phyloP scores from a whole-genome alignment of 441 rosid species.

The Corymbia calophylla region DNA sequence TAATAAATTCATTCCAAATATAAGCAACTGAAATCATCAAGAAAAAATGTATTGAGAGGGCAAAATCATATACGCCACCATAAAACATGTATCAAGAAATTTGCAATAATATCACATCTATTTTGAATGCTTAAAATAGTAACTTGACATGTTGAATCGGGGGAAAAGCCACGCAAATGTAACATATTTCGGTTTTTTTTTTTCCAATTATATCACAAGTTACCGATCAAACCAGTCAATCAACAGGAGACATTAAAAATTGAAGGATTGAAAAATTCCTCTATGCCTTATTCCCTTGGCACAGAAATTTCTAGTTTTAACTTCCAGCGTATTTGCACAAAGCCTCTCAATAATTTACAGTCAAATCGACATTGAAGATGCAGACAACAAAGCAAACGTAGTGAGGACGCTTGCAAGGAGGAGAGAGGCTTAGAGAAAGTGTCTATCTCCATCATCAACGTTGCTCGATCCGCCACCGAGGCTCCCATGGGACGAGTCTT shows the following conservation, averaged over 20 bases:
- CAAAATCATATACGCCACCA: too few relatives aligned
- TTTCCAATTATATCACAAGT: background rate
- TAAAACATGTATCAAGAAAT: too few relatives aligned
- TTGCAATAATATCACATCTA: too few relatives aligned
- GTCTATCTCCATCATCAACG: background rate
- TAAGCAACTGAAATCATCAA: too few relatives aligned
- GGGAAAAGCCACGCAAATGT: too few relatives aligned
- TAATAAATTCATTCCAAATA: too few relatives aligned
- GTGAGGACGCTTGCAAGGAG: background rate
- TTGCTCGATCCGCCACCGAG: background rate
- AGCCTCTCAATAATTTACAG: too few relatives aligned
- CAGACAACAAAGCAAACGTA: background rate
- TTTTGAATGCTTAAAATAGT: fast-evolving
- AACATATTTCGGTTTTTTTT: too few relatives aligned
- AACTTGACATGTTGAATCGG: too few relatives aligned
- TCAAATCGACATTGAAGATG: background rate
- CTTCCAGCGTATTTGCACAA: background rate
- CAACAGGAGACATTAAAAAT: background rate
- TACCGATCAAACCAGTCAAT: background rate
- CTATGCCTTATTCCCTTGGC: fast-evolving
- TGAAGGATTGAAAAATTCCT: background rate
- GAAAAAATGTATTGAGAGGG: too few relatives aligned
- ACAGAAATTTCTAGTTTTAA: too few relatives aligned
- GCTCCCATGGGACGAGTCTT: background rate
- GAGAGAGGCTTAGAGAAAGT: background rate